Evolutionary conservation across 78 protist species (phyloP).

Genomic region (Planoprotostelium fungivorum): DNA sequence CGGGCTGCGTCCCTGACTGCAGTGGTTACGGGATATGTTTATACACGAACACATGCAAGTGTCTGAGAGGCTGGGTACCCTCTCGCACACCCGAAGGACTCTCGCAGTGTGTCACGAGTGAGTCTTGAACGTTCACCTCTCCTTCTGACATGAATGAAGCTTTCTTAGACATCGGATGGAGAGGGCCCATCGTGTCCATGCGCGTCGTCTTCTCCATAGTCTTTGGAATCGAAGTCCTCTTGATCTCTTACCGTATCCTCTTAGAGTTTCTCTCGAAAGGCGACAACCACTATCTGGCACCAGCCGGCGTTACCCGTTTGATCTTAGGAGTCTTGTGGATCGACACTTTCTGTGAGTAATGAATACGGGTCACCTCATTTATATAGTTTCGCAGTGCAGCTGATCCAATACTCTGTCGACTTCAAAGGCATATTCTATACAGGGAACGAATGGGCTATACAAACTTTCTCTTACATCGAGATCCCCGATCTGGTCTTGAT

Average conservation of each 20-base stretch:
- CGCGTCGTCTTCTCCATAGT: neutral
- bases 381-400: neutral
- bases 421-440: neutral
- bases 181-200: neutral
- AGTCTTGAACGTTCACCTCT: no score
- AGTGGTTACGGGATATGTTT: no score
- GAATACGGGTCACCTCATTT: neutral
- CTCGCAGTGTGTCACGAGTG: no score
- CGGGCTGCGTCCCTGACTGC: no score
- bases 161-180: neutral
- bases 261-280: neutral
- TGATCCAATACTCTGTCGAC: neutral
- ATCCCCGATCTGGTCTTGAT: neutral
- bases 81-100: no score
- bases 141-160: no score
- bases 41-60: no score
- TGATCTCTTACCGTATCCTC: neutral
- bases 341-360: neutral
- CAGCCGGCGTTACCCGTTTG: neutral
- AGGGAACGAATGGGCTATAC: neutral
- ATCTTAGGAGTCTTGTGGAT: neutral
- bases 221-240: neutral
- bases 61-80: no score
- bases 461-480: neutral
- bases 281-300: neutral